These are phyloP conservation scores for Pascua guehoae DNA, from an alignment of 1,284 basidiomycete genomes.

Conservation along the genomic window DNA sequence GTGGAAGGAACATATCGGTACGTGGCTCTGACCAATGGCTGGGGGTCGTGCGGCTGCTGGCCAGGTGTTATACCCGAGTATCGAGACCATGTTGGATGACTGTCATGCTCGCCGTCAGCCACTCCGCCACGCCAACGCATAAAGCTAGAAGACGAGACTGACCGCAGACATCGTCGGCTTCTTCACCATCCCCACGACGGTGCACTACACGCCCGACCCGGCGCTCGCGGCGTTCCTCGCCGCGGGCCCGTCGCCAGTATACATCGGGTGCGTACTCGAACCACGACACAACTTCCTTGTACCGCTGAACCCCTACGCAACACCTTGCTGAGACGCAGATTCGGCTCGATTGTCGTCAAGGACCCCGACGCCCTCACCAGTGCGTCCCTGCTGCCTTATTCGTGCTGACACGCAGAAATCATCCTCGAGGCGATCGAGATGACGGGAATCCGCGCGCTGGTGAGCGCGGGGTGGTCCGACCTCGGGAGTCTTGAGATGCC, in stretches of 20 bases:
- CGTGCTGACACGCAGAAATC: conserved; percentile 46
- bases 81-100: too few relatives aligned
- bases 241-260: conserved; percentile 57
- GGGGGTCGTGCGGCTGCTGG: neutral
- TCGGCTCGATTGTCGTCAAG: conserved; percentile 63
- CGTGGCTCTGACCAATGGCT: too few relatives aligned
- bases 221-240: conserved; percentile 56
- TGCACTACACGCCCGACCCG: neutral
- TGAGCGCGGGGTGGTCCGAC: conserved; percentile 64
- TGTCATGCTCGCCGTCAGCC: too few relatives aligned
- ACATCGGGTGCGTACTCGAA: conserved; percentile 44
- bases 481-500: conserved; percentile 52
- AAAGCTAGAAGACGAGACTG: neutral
- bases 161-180: conserved; percentile 61
- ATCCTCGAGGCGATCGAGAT: conserved; percentile 59
- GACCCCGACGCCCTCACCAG: conserved; percentile 55
- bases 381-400: neutral
- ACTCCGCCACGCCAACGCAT: too few relatives aligned
- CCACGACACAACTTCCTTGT: too few relatives aligned
- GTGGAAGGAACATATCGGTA: conserved; percentile 62
- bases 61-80: too few relatives aligned
- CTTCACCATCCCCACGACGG: conserved; percentile 29
- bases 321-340: conserved; percentile 43
- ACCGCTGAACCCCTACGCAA: too few relatives aligned
- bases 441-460: conserved; percentile 58